Percentiles rank a stretch among this genome's conserved stretches.
These are phyloP conservation scores for Fusarium sp. DNA, from an alignment of 2,329 filamentous ascomycete genomes.

Conservation along the genomic window DNA sequence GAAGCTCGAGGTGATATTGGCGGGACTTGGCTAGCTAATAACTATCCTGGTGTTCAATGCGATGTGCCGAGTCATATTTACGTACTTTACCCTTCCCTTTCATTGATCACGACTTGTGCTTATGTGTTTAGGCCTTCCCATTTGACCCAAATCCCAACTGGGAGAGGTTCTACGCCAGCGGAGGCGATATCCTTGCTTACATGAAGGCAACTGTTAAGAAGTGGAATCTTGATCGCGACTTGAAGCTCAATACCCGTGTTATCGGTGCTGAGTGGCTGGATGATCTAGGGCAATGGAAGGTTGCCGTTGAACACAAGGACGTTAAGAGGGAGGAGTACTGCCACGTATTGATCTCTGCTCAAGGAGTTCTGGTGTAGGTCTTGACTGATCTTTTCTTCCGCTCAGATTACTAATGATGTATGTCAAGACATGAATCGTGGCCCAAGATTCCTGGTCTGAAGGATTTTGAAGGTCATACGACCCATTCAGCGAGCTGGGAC, in stretches of 20 bases:
- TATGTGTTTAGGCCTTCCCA: constrained; percentile 55
- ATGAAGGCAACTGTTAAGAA: constrained; percentile 63
- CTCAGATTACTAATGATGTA: fast-evolving
- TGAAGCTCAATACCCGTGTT: constrained; percentile 53
- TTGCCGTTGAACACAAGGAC: constrained; percentile 36
- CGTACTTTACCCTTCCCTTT: constrained; percentile 1
- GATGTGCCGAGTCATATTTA: constrained; percentile 43
- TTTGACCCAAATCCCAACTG: constrained; percentile 71
- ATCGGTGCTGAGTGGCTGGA: constrained; percentile 40
- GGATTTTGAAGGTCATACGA: constrained; percentile 39
- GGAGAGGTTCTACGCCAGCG: constrained; percentile 69
- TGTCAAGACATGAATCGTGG: constrained; percentile 39
- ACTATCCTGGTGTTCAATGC: constrained; percentile 44
- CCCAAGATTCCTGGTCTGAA: constrained; percentile 37
- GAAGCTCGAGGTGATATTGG: constrained; percentile 51
- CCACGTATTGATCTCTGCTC: constrained; percentile 40
- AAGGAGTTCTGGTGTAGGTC: constrained; percentile 44
- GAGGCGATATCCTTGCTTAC: constrained; percentile 68
- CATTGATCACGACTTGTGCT: neutral
- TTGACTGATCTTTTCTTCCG: too few species aligned
- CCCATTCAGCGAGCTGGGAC: constrained; percentile 41
- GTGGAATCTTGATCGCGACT: constrained; percentile 56
- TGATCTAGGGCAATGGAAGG: constrained; percentile 40
- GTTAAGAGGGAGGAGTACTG: constrained; percentile 38
- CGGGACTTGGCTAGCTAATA: constrained; percentile 54